These are phyloP conservation scores for Venturia effusa DNA, from an alignment of 2,329 filamentous ascomycete genomes.

Conservation along the genomic window DNA sequence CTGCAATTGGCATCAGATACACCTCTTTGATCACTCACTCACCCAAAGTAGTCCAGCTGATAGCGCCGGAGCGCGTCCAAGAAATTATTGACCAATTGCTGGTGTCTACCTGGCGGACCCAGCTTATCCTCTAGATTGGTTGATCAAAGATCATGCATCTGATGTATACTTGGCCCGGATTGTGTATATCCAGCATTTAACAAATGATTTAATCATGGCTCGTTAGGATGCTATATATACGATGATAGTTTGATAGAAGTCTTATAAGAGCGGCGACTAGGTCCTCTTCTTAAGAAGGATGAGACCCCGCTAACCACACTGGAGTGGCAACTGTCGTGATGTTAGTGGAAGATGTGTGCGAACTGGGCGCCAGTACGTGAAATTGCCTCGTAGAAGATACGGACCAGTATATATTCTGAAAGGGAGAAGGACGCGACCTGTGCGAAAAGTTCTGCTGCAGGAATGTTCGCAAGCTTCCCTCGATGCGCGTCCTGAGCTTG, in stretches of 20 bases:
- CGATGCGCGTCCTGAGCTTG: neutral
- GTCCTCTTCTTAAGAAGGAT: neutral
- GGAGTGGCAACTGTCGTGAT: neutral
- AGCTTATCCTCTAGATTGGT: neutral
- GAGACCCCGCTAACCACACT: neutral
- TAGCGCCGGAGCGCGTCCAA: neutral
- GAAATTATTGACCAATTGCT: neutral
- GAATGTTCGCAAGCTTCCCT: neutral
- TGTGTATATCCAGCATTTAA: neutral
- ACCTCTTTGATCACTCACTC: neutral
- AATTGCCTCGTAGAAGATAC: neutral
- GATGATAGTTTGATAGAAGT: slow-evolving; percentile 4
- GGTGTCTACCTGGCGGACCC: neutral
- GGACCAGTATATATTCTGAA: neutral
- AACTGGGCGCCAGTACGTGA: neutral
- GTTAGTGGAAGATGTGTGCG: neutral
- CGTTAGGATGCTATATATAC: neutral
- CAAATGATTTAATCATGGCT: neutral
- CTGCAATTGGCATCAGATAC: neutral
- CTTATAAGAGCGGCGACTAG: neutral
- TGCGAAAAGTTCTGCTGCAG: neutral
- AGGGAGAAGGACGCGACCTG: neutral
- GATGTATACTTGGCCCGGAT: neutral
- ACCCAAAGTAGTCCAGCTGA: slow-evolving; percentile 4
- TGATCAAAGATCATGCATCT: neutral